These are phyloP conservation scores for Gynandropsis gynandra DNA, from an alignment of 345 rosid species.

Conservation along the genomic window DNA sequence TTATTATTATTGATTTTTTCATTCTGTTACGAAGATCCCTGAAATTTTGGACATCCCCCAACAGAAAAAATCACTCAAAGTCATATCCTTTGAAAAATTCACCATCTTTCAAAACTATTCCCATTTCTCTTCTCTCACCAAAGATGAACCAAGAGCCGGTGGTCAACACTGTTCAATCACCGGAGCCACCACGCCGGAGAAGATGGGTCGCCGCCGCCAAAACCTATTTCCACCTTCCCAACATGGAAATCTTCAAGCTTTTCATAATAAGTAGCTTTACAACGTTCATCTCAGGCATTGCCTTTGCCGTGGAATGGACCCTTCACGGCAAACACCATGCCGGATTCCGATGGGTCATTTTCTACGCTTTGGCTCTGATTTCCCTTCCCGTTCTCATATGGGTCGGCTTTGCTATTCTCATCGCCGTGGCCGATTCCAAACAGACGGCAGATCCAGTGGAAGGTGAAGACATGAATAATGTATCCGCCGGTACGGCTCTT, in stretches of 20 bases:
- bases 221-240: conserved; percentile 14
- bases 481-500: neutral
- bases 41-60: no score
- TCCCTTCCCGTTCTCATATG: conserved; percentile 12
- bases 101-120: neutral
- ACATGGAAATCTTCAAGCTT: neutral
- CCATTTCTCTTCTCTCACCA: neutral
- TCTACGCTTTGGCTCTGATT: conserved; percentile 11
- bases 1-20: no score
- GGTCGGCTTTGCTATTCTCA: neutral
- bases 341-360: conserved; percentile 19
- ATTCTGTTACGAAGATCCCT: no score
- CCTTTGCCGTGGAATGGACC: conserved; percentile 15
- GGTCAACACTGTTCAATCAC: neutral
- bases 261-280: conserved; percentile 5
- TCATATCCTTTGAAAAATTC: no score
- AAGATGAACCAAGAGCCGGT: conserved; percentile 7
- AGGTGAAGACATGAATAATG: neutral
- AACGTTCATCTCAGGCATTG: conserved; percentile 3
- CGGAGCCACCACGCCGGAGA: neutral
- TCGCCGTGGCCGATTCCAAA: neutral
- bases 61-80: no score
- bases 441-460: conserved; percentile 3
- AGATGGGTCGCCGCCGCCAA: neutral
- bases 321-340: conserved; percentile 7